Evolutionary conservation across 108 stramenopile species (phyloP), one percentile per base, ranked within the genome.

Genomic region (Pseudonitzschia multiseries): DNA sequence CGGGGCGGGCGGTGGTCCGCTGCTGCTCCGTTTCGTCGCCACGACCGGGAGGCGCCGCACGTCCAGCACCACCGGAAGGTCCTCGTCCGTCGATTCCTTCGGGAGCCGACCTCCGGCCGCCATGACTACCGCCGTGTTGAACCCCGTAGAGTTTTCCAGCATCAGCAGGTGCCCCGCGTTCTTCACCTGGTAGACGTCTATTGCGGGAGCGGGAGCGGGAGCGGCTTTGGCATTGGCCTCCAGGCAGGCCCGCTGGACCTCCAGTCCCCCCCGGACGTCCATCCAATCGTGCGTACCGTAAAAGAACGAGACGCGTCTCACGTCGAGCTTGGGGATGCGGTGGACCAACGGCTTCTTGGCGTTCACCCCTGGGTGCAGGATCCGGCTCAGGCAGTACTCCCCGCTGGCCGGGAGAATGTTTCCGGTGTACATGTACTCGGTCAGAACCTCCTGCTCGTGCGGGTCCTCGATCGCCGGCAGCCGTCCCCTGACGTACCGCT

Each of bases 231-330:
- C 32, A 36, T 40, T 62, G 12, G 21, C 8, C 26, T 40, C 57
- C 24, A 41, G n/a, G 46, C 86, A 83, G 20, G 66, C 29, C 33
- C 70, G 63, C 75, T 89, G 80, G 8, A 77, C 78, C 33, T 88
- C 68, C 50, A 92, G 26, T 0, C 90, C 94, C 54, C 85, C 91
- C 2, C 57, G 51, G 20, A 77, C 67, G 64, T 93, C 93, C 95
- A 96, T 96, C 93, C 93, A 94, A 76, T 96, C 95, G 27, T 74
- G 56, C 26, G 81, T 78, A 13, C 96, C 96, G 77, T 94, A 97
- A 40, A 97, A 51, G 71, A 96, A 92, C 56, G 78, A 65, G 4
- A 97, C 86, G 20, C 66, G 60, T n/a, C 48, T 18, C 12, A 83
- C 82, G 29, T 84, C 73, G 14, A 94, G 31, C 12, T 86, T 67